A percentile compares a stretch with the other conserved stretches of the same genome.
Evolutionary conservation across 306 rosid genomes (phyloP).

Genomic region (Prunus mira): DNA sequence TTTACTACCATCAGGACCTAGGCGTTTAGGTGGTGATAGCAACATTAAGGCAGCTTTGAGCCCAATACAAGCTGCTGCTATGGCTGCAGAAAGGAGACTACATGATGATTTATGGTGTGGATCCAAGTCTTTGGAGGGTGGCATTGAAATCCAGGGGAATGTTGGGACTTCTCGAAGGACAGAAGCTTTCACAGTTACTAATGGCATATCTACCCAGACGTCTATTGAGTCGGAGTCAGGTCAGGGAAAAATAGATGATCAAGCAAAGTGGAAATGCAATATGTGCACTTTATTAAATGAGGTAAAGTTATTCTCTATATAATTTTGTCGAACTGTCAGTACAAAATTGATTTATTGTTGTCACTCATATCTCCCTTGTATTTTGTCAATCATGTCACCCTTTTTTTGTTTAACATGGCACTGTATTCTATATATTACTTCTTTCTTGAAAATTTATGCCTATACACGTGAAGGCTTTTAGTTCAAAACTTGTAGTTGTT

Average conservation of each 20-base stretch:
- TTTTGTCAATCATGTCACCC: neutral
- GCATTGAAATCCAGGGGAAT: conserved; percentile 21
- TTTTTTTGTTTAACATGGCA: no score
- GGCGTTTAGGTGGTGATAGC: conserved; percentile 49
- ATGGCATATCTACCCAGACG: conserved; percentile 17
- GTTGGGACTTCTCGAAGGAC: conserved; percentile 29
- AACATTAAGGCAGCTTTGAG: conserved; percentile 46
- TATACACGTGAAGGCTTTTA: no score
- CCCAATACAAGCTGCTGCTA: conserved; percentile 67
- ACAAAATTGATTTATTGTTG: no score
- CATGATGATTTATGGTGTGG: conserved; percentile 69
- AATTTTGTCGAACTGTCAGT: no score
- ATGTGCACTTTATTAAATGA: conserved; percentile 47
- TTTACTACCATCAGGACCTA: conserved; percentile 52
- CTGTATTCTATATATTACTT: no score
- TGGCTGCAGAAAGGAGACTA: conserved; percentile 65
- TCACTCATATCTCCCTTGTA: neutral
- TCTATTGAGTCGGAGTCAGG: conserved; percentile 6
- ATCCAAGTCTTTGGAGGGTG: conserved; percentile 31
- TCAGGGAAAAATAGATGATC: conserved; percentile 24
- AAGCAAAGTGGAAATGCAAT: conserved; percentile 44
- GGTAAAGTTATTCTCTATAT: conserved; percentile 21
- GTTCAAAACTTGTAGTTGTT: neutral
- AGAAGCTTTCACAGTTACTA: conserved; percentile 5
- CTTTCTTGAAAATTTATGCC: no score